Conservation (phyloP, 305 asterid species). For the Withania somnifera region DNA sequence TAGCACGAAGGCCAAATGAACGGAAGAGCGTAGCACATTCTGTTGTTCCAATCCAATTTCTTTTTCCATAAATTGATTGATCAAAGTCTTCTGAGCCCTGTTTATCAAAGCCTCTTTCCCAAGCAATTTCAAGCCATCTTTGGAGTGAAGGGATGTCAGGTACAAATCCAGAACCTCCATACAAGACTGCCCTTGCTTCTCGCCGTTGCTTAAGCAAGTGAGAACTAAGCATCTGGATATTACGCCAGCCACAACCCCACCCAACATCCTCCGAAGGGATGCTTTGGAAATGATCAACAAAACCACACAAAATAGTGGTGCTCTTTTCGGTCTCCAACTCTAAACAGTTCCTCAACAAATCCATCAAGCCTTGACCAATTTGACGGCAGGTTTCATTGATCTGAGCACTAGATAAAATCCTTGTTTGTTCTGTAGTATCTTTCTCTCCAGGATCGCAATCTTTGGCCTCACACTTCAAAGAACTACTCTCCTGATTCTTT, state of each 20-base stretch:
- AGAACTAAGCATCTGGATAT: slow-evolving; percentile 92
- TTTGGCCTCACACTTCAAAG: slow-evolving; percentile 14
- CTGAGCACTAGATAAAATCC: slow-evolving; percentile 30
- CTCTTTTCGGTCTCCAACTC: slow-evolving; percentile 43
- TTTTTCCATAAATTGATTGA: slow-evolving; percentile 48
- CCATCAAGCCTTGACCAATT: slow-evolving; percentile 44
- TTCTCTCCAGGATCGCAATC: slow-evolving; percentile 11
- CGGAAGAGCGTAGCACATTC: slow-evolving; percentile 87
- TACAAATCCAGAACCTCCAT: slow-evolving; percentile 70
- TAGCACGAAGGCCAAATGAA: slow-evolving; percentile 77
- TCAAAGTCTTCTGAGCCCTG: slow-evolving; percentile 57
- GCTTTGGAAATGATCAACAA: slow-evolving; percentile 72
- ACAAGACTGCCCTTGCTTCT: slow-evolving; percentile 48
- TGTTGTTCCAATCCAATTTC: slow-evolving; percentile 79
- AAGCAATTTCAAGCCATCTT: slow-evolving; percentile 78
- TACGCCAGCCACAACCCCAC: slow-evolving; percentile 99
- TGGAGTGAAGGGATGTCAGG: slow-evolving; percentile 70
- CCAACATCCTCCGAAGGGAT: slow-evolving; percentile 45
- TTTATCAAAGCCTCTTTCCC: slow-evolving; percentile 69
- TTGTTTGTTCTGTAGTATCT: slow-evolving; percentile 15
- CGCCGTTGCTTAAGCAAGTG: slow-evolving; percentile 51
- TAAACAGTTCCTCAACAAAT: slow-evolving; percentile 47
- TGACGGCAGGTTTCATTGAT: slow-evolving; percentile 26
- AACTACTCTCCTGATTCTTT: slow-evolving; percentile 20
- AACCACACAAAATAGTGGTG: slow-evolving; percentile 44